These are phyloP conservation scores for Podila epicladia DNA, from an alignment of 192 early-diverging fungal species.

Conservation along the genomic window DNA sequence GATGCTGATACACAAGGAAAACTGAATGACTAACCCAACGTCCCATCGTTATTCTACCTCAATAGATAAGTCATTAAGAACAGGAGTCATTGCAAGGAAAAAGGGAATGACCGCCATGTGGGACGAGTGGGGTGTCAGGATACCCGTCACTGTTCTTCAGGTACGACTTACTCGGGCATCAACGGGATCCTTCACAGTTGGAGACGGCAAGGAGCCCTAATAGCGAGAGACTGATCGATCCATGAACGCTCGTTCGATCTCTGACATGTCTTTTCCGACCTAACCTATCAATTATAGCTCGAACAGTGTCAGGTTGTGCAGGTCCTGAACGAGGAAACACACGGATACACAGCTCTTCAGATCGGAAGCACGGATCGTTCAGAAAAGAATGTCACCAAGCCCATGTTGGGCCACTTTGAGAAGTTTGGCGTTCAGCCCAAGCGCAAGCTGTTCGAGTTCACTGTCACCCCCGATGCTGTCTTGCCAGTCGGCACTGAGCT, in stretches of 20 bases:
- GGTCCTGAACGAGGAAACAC: conserved; percentile 59
- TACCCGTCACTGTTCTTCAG: conserved; percentile 91
- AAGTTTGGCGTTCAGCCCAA: conserved; percentile 79
- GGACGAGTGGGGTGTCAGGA: conserved; percentile 92
- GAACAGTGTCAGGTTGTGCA: conserved; percentile 76
- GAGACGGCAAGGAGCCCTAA: background rate
- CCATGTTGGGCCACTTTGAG: conserved; percentile 80
- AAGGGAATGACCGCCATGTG: conserved; percentile 96
- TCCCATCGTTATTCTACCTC: background rate
- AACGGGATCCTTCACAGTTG: no score
- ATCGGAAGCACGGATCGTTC: conserved; percentile 71
- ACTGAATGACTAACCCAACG: background rate
- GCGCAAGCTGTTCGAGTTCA: conserved; percentile 83
- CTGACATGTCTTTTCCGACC: no score
- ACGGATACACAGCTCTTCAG: conserved; percentile 70
- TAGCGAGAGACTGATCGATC: background rate
- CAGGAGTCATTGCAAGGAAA: conserved; percentile 89
- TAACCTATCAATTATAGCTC: conserved; percentile 55
- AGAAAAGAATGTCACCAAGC: conserved; percentile 72
- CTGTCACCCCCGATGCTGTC: conserved; percentile 85
- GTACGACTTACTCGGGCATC: conserved; percentile 42
- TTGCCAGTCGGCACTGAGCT: conserved; percentile 82
- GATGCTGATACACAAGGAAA: background rate
- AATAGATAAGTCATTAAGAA: conserved; percentile 64
- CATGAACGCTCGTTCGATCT: background rate